Evolutionary conservation across 106 monocot species (phyloP).

Genomic region (Apostasia ramifera): DNA sequence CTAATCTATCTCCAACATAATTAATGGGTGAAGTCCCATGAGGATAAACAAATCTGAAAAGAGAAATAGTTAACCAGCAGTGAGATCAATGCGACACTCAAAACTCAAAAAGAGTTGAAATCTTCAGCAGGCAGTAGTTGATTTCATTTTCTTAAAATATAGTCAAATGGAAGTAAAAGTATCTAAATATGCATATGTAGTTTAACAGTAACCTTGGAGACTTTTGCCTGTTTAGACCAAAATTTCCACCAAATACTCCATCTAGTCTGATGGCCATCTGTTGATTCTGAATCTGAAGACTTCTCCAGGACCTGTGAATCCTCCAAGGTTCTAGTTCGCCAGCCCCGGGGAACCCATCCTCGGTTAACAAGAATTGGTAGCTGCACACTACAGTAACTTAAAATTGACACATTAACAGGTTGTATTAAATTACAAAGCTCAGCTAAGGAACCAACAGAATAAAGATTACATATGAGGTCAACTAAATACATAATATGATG

Average conservation of each 20-base stretch:
- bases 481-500: no score
- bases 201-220: slow-evolving; percentile 24
- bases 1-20: no score
- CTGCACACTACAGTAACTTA: slow-evolving; percentile 71
- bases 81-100: no score
- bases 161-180: neutral
- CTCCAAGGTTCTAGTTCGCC: slow-evolving; percentile 43
- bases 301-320: slow-evolving; percentile 18
- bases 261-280: slow-evolving; percentile 9
- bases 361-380: slow-evolving; percentile 80
- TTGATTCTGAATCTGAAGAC: slow-evolving; percentile 14
- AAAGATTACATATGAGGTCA: neutral
- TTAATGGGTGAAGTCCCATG: no score
- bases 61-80: no score
- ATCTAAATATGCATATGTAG: neutral
- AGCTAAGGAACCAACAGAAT: neutral
- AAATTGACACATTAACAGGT: slow-evolving; percentile 16
- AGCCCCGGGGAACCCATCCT: slow-evolving; percentile 89
- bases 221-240: slow-evolving; percentile 43
- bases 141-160: neutral
- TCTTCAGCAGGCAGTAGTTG: neutral
- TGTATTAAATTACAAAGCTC: slow-evolving; percentile 1
- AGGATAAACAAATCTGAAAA: no score
- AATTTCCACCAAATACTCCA: slow-evolving; percentile 65
- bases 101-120: neutral